Evolutionary conservation across 768 basidiomycete genomes (phyloP).

Genomic region (Lyophyllum atratum): DNA sequence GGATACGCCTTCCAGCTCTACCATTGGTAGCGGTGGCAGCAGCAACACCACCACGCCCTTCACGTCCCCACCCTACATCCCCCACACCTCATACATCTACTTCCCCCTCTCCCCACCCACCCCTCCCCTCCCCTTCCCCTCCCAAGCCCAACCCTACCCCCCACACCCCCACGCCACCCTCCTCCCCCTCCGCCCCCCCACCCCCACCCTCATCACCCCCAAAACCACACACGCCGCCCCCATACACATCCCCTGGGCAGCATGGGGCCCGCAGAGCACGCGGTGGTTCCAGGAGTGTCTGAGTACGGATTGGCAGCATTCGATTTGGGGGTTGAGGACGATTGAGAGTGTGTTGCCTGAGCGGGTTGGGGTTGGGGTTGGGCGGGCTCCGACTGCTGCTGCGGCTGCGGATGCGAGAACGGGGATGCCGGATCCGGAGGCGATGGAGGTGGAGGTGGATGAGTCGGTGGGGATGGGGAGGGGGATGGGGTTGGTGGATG

Average conservation of each 20-base stretch:
- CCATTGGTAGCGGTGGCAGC: neutral
- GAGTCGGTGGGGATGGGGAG: too few relatives aligned
- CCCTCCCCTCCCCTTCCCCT: neutral
- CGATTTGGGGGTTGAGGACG: constrained; percentile 51
- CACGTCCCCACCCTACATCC: neutral
- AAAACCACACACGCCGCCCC: neutral
- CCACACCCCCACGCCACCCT: neutral
- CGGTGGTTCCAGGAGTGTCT: constrained; percentile 55
- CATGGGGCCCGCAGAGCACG: constrained; percentile 53
- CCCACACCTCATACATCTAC: neutral
- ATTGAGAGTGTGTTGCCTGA: constrained; percentile 40
- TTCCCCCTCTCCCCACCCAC: neutral
- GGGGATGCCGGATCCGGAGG: too few relatives aligned
- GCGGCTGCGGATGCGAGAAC: neutral
- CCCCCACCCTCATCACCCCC: neutral
- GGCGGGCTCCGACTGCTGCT: too few relatives aligned
- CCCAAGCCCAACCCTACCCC: neutral
- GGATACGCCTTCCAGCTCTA: neutral
- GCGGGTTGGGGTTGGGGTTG: neutral
- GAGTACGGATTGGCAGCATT: constrained; percentile 58
- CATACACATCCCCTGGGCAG: constrained; percentile 36
- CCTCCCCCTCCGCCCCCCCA: neutral
- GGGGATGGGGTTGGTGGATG: too few relatives aligned
- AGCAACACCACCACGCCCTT: neutral
- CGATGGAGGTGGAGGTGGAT: too few relatives aligned